phyloP scores from a whole-genome alignment of 192 early-diverging fungal species.

The Backusella parvicylindrica region DNA sequence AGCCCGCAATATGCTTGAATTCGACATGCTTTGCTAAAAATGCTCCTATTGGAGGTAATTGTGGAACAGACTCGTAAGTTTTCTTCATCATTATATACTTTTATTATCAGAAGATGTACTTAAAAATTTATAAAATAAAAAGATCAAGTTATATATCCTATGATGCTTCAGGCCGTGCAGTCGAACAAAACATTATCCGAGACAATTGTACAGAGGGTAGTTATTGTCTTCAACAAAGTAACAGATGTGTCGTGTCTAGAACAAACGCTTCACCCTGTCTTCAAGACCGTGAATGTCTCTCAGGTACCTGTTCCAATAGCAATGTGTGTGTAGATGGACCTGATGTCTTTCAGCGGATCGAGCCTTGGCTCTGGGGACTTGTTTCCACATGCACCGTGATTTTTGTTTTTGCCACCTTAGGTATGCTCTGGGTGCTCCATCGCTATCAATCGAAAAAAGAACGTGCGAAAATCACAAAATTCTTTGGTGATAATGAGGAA shows the following conservation, averaged over 20 bases:
- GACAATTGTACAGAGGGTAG: constrained; percentile 34
- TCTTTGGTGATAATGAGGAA: constrained; percentile 30
- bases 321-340: constrained; percentile 25
- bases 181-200: constrained; percentile 23
- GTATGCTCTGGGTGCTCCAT: constrained; percentile 30
- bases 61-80: constrained; percentile 30
- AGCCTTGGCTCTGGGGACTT: constrained; percentile 24
- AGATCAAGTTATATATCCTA: constrained; percentile 22
- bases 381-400: constrained; percentile 21
- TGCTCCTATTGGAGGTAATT: constrained; percentile 28
- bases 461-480: constrained; percentile 28
- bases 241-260: constrained; percentile 12
- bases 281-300: constrained; percentile 33
- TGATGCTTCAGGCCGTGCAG: constrained; percentile 12
- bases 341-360: constrained; percentile 27
- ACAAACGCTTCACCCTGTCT: constrained; percentile 8
- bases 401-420: constrained; percentile 25
- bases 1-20: constrained; percentile 32
- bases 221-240: constrained; percentile 8
- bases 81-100: too few relatives aligned
- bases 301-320: constrained; percentile 21
- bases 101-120: neutral
- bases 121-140: neutral
- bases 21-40: constrained; percentile 22
- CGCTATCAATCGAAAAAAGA: constrained; percentile 35